Percentiles rank a stretch among this genome's conserved stretches.
Evolutionary conservation across 345 rosid genomes (phyloP).

Genomic region (Noccaea bulbosa): DNA sequence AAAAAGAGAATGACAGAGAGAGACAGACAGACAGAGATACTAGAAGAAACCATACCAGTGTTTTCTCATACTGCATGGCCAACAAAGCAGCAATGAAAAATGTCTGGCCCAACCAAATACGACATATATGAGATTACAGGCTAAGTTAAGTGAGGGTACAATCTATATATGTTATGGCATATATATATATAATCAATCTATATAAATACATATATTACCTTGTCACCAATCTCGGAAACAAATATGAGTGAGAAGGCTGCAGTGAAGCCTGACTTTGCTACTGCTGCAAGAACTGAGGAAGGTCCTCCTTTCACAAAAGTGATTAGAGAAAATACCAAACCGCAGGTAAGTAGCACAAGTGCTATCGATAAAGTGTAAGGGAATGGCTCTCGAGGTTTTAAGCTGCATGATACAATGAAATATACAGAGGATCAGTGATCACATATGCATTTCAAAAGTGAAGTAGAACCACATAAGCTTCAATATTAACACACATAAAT

Average conservation of each 20-base stretch:
- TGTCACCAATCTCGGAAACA: conserved; percentile 99
- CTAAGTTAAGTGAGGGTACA: background rate
- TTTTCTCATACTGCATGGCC: conserved; percentile 98
- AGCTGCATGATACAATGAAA: conserved; percentile 56
- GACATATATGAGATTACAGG: conserved; percentile 1
- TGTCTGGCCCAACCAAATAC: conserved; percentile 62
- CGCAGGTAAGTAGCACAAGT: conserved; percentile 70
- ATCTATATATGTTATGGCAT: too few species aligned
- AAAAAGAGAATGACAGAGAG: too few species aligned
- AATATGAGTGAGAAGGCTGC: conserved; percentile 96
- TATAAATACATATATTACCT: conserved; percentile 52
- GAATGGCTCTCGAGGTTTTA: conserved; percentile 58
- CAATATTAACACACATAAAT: too few species aligned
- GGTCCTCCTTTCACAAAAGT: conserved; percentile 78
- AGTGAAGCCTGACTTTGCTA: conserved; percentile 93
- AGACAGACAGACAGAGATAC: too few species aligned
- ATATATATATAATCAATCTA: too few species aligned
- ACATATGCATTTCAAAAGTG: conserved; percentile 10
- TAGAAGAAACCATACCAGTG: conserved; percentile 68
- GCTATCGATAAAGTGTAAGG: conserved; percentile 84
- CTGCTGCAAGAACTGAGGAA: conserved; percentile 73
- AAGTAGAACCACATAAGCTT: background rate
- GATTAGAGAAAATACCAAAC: conserved; percentile 69
- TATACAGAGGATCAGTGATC: conserved; percentile 15
- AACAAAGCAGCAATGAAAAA: conserved; percentile 96